Conservation (phyloP, 371 early-diverging fungal species). For the Dentiscutata heterogama region DNA sequence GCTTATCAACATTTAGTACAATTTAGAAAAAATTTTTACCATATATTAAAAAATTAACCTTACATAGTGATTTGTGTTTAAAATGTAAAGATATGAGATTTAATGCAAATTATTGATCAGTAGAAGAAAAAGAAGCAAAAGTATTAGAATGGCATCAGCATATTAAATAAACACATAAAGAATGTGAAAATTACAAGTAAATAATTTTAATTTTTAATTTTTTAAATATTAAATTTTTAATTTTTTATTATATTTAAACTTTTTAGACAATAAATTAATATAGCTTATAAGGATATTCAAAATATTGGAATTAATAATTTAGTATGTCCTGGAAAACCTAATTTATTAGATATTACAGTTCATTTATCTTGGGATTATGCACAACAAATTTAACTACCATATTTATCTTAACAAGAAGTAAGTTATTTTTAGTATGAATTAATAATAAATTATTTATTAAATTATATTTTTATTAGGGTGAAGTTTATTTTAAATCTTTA, state of each 20-base stretch:
- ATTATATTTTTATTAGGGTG: neutral
- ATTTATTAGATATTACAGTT: neutral
- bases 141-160: neutral
- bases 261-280: no score
- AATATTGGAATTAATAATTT: no score
- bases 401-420: neutral
- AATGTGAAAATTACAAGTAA: neutral
- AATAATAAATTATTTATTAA: constrained; percentile 1
- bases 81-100: constrained; percentile 1
- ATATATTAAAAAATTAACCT: neutral
- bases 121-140: neutral
- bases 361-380: constrained; percentile 17
- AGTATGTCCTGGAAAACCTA: neutral
- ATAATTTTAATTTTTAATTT: neutral
- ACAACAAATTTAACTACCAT: constrained; percentile 1
- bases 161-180: neutral
- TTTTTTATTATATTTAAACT: no score
- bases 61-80: neutral
- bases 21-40: constrained; percentile 2
- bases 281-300: no score
- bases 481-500: neutral
- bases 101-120: neutral
- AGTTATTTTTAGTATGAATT: neutral
- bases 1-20: neutral
- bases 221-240: neutral